These are phyloP conservation scores for Nothophytophthora sp. DNA, from an alignment of 352 stramenopile genomes.

Conservation along the genomic window DNA sequence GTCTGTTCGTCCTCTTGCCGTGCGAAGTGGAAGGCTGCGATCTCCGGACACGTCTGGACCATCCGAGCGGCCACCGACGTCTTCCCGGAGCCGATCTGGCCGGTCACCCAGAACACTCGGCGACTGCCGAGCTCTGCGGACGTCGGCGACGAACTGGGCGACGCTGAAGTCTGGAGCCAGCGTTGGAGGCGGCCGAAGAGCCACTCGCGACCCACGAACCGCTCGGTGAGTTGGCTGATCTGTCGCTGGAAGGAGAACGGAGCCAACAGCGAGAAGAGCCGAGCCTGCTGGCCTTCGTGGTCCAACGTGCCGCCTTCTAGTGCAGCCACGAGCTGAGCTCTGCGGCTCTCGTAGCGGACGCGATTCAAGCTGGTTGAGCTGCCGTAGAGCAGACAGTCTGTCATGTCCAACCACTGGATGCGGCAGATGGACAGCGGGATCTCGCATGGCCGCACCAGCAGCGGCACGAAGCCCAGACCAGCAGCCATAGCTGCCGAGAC, in stretches of 20 bases:
- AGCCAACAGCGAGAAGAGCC: constrained; percentile 63
- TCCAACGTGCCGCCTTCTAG: constrained; percentile 61
- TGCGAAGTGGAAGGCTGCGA: constrained; percentile 75
- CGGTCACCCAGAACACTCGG: constrained; percentile 74
- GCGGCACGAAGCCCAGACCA: constrained; percentile 66
- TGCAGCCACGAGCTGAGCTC: constrained; percentile 55
- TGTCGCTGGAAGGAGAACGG: constrained; percentile 76
- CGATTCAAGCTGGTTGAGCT: constrained; percentile 35
- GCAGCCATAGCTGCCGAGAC: constrained; percentile 72
- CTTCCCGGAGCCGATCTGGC: constrained; percentile 72
- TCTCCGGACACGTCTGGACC: constrained; percentile 68
- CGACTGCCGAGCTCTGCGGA: constrained; percentile 12
- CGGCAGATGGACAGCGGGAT: constrained; percentile 82
- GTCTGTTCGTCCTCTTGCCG: constrained; percentile 78
- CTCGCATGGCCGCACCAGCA: constrained; percentile 74
- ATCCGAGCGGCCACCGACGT: constrained; percentile 63
- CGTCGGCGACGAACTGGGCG: not conserved
- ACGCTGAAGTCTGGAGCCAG: constrained; percentile 41
- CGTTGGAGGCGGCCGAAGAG: constrained; percentile 46
- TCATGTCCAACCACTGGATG: constrained; percentile 83
- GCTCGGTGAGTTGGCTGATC: constrained; percentile 70
- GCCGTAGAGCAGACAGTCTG: constrained; percentile 60
- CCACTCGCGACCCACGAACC: constrained; percentile 65
- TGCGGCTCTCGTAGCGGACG: constrained; percentile 49
- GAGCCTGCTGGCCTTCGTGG: constrained; percentile 71